Conservation (phyloP, 1,284 basidiomycete species). For the Coniferiporia weirii region DNA sequence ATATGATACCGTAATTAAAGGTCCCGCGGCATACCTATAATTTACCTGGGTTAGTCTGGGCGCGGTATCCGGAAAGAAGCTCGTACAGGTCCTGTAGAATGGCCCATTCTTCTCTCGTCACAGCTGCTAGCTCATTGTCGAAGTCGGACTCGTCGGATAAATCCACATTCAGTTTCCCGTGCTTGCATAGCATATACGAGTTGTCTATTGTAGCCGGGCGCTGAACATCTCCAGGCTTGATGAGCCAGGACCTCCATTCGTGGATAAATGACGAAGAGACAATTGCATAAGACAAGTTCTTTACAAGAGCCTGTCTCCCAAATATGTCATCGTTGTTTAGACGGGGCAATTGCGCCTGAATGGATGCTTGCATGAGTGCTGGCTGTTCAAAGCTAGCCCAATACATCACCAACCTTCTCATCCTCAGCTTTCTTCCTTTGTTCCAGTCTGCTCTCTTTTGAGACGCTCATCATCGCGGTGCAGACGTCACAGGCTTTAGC, state of each 20-base stretch:
- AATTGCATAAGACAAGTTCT: slow-evolving; percentile 42
- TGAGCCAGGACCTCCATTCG: slow-evolving; percentile 64
- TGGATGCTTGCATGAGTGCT: slow-evolving; percentile 13
- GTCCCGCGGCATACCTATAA: slow-evolving; percentile 54
- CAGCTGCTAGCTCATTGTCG: slow-evolving; percentile 47
- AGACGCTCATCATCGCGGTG: slow-evolving; percentile 47
- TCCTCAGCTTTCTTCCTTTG: slow-evolving; percentile 58
- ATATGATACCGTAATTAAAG: slow-evolving; percentile 50
- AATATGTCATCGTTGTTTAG: slow-evolving; percentile 11
- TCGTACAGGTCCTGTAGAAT: slow-evolving; percentile 51
- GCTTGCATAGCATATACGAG: slow-evolving; percentile 57
- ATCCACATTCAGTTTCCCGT: slow-evolving; percentile 59
- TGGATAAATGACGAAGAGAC: slow-evolving; percentile 57
- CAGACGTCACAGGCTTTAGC: slow-evolving; percentile 56
- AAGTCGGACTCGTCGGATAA: slow-evolving; percentile 54
- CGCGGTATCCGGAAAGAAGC: slow-evolving; percentile 13
- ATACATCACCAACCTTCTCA: slow-evolving; percentile 56
- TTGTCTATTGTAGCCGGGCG: slow-evolving; percentile 64
- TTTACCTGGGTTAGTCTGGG: neutral
- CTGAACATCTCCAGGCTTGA: slow-evolving; percentile 46
- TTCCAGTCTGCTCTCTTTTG: slow-evolving; percentile 53
- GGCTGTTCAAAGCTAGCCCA: slow-evolving; percentile 9
- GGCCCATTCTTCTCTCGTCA: slow-evolving; percentile 61
- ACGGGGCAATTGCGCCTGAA: slow-evolving; percentile 9
- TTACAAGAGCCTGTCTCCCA: slow-evolving; percentile 4